A percentile compares a stretch with the other conserved stretches of the same genome.
Evolutionary conservation across 208 protist genomes (phyloP).

Genomic region (Porcisia deanei): DNA sequence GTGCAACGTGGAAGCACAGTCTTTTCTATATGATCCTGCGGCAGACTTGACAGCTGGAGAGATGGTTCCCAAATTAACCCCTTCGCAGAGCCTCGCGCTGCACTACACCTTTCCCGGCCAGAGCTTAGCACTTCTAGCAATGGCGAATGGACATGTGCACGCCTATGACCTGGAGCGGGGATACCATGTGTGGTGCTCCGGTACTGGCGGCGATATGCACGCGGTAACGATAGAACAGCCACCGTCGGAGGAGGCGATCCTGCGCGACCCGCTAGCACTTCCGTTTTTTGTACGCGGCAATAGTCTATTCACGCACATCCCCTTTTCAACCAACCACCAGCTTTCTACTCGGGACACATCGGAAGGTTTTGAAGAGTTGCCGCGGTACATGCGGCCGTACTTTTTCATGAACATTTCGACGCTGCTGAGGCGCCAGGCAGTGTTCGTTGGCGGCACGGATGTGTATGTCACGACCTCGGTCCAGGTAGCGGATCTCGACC

Average conservation of each 20-base stretch:
- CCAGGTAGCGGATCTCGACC: slow-evolving; percentile 54
- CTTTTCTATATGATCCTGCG: not conserved
- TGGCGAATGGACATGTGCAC: slow-evolving; percentile 43
- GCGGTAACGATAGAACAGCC: slow-evolving; percentile 28
- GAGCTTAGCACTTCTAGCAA: slow-evolving; percentile 52
- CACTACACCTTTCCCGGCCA: slow-evolving; percentile 36
- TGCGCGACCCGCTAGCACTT: slow-evolving; percentile 57
- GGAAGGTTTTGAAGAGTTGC: slow-evolving; percentile 9
- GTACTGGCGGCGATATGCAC: slow-evolving; percentile 37
- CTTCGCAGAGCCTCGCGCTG: slow-evolving; percentile 30
- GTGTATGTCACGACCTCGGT: slow-evolving; percentile 70
- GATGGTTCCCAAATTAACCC: not conserved
- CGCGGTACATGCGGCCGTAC: slow-evolving; percentile 27
- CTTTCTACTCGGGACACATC: not conserved
- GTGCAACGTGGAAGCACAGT: not conserved
- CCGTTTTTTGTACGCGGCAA: slow-evolving; percentile 70
- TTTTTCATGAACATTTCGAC: slow-evolving; percentile 81
- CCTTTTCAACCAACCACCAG: slow-evolving; percentile 12
- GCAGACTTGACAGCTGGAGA: not conserved
- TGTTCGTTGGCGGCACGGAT: slow-evolving; percentile 47
- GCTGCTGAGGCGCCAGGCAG: slow-evolving; percentile 55
- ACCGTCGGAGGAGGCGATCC: slow-evolving; percentile 21
- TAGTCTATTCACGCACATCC: slow-evolving; percentile 57
- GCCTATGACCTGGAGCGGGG: slow-evolving; percentile 46
- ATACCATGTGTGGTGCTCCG: slow-evolving; percentile 33